Evolutionary conservation across 352 stramenopile species (phyloP), one percentile per base, ranked within the genome.

Genomic region (Pythium brachiatum): DNA sequence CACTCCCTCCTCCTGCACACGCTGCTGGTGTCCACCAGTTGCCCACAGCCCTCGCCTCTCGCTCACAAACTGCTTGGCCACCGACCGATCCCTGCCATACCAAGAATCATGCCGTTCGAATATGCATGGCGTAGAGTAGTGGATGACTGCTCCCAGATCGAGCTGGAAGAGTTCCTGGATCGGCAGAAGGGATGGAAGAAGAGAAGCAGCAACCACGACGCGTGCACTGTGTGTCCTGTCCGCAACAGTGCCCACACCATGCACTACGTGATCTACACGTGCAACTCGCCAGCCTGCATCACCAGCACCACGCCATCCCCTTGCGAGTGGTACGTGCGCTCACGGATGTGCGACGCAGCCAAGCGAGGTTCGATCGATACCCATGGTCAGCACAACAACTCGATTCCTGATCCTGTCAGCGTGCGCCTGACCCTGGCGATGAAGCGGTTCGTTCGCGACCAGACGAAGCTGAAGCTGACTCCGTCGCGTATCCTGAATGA

Each of bases 121-220:
- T 34, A 53, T 12, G 46, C 1, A 5, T 56, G 50, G 27, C 18
- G 27, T 26, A 2, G 15, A 1, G 26, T 61, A 18, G 16, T 8
- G 2, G 27, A 7, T 3, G 54, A 61, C 16, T 27, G 38, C 54
- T 53, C 36, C 11, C 39, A 61, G 27, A 53, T 61, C 27, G 54
- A 61, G 26, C 31, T 61, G 11, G 54, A 61, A 39, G 12, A 9
- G n/a, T 61, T 61, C n/a, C 54, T 61, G 7, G 54, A 61, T 27
- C 23, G 25, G 3, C 54, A 61, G 27, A 61, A 53, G 41, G 6
- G 16, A 2, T 53, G 41, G 25, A 52, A 29, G 26, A 61, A 61
- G 41, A 61, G 20, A 25, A 61, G 9, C 7, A 61, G 41, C 34
- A 38, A 61, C 13, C 53, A 50, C 38, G 54, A 44, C 8, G 21